Percentiles rank a stretch among this genome's conserved stretches.
Evolutionary conservation across 257 asterid genomes (phyloP).

Genomic region (Ophiorrhiza pumila): DNA sequence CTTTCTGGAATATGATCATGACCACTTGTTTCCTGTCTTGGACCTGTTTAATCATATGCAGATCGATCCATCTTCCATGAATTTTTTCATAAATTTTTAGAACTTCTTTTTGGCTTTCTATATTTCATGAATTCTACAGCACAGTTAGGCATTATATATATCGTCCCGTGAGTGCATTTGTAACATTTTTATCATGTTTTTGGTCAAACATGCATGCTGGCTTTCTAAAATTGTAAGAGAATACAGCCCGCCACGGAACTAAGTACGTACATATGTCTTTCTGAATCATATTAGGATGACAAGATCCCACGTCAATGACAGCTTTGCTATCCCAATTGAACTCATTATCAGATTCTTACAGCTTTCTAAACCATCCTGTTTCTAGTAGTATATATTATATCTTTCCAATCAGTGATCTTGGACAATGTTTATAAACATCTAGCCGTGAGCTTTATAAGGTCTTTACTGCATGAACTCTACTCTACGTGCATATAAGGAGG

Average conservation of each 20-base stretch:
- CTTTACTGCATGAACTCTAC: conserved; percentile 10
- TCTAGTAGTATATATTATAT: neutral
- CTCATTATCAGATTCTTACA: conserved; percentile 8
- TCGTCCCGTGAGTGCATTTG: no score
- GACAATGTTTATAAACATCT: conserved; percentile 9
- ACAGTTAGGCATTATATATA: no score
- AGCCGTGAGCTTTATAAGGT: neutral
- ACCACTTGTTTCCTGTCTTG: conserved; percentile 12
- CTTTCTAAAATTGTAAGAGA: no score
- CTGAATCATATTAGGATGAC: conserved; percentile 23
- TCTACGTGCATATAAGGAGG: conserved; percentile 18
- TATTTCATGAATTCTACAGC: no score
- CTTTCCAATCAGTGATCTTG: conserved; percentile 11
- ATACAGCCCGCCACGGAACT: no score
- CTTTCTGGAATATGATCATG: neutral
- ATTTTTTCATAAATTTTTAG: no score
- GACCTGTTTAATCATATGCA: no score
- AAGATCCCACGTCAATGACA: conserved; percentile 60
- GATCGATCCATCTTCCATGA: no score
- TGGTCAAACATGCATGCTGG: no score
- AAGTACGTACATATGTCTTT: no score
- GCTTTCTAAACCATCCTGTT: conserved; percentile 9
- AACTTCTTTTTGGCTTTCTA: no score
- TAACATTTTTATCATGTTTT: no score
- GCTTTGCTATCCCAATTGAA: conserved; percentile 26